phyloP scores from a whole-genome alignment of 2,329 filamentous ascomycete species.

The Colletotrichum camelliae region DNA sequence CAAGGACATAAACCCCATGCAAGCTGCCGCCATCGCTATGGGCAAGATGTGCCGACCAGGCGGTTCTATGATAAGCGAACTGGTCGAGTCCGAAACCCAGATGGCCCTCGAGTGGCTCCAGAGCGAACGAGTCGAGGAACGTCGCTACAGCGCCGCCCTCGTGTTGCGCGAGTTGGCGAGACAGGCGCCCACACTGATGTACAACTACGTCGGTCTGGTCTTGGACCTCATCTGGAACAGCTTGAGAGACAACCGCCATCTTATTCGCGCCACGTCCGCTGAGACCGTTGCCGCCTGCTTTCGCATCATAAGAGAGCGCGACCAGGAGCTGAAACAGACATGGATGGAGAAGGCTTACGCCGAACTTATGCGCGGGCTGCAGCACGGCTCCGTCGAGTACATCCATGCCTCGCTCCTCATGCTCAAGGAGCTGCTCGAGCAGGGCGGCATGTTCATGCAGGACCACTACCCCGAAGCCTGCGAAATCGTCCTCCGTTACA shows the following conservation, averaged over 20 bases:
- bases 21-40: conserved; percentile 85
- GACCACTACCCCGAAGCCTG: conserved; percentile 91
- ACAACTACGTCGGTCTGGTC: conserved; percentile 92
- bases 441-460: conserved; percentile 99
- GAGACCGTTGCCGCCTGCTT: conserved; percentile 96
- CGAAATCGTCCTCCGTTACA: conserved; percentile 90
- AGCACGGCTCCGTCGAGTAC: conserved; percentile 80
- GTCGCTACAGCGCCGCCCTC: conserved; percentile 90
- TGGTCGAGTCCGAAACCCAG: conserved; percentile 97
- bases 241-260: conserved; percentile 84
- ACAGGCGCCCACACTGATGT: conserved; percentile 94
- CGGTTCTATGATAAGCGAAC: conserved; percentile 90
- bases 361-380: conserved; percentile 81
- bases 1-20: conserved; percentile 90
- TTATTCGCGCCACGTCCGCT: conserved; percentile 90
- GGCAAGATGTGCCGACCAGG: conserved; percentile 92
- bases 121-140: conserved; percentile 90
- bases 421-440: conserved; percentile 88
- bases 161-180: conserved; percentile 89
- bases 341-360: conserved; percentile 94
- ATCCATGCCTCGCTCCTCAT: conserved; percentile 95
- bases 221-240: conserved; percentile 97
- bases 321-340: conserved; percentile 82
- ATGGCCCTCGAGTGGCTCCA: conserved; percentile 97
- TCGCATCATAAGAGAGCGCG: conserved; percentile 92